Evolutionary conservation across 1,139 yeast species (phyloP), one percentile per base, ranked within the genome.

Genomic region (Torulaspora pretoriensis): DNA sequence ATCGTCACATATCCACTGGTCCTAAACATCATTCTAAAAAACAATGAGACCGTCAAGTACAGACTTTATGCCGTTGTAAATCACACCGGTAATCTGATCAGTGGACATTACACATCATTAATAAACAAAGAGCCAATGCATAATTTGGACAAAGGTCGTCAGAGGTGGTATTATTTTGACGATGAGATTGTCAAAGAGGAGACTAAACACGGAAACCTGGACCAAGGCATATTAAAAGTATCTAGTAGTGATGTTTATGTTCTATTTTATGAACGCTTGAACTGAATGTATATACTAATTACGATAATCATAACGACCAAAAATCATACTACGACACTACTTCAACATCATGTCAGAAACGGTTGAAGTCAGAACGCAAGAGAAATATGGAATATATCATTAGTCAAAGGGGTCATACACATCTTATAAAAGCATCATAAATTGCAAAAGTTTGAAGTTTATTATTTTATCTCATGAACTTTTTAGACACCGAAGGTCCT

Each of bases 21-120:
- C 13, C 69, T 80, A 51, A 74, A 74, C 47, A 77, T 77, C 44
- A 60, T 62, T 23, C 63, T 68, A 30, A 64, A 65, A 40, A 68
- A 71, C 36, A 73, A 70, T 35, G 66, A 68, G 27, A 68, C 68
- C 4, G 64, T 68, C 37, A 69, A 69, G 19, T 84, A 83, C 60
- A 73, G 71, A 50, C 64, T 83, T 28, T 71, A 72, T 45, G 88
- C 86, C 1, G 69, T 82, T 29, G 79, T 83, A 12, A 81, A 83
- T 54, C 94, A 84, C 60, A 77, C 71, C 53, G 94, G 94, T 8
- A 80, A 77, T 46, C 67, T 83, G 48, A 78, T 79, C 50, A 78
- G 83, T 47, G 94, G 94, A 0, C 94, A 84, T 62, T 84, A 84
- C 58, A 83, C 89, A 0, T 68, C 89, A 0, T 68, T 78, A 46